A percentile compares a stretch with the other conserved stretches of the same genome.
These are phyloP conservation scores for Begonia fuchsioides DNA, from an alignment of 306 rosid species.

Conservation along the genomic window DNA sequence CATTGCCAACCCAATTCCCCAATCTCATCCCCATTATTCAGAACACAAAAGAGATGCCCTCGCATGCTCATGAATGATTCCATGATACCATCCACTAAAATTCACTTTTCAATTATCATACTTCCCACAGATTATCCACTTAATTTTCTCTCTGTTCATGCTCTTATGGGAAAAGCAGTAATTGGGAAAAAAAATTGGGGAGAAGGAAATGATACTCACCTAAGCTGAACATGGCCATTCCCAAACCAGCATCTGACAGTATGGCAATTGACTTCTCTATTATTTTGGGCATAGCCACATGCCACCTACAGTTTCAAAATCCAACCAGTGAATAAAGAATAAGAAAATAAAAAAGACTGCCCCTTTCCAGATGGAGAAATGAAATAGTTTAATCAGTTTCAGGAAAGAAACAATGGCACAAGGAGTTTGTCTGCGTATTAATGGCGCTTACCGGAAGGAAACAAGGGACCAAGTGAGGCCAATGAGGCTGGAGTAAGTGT, in stretches of 20 bases:
- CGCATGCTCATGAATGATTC: neutral
- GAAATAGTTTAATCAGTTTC: neutral
- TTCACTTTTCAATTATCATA: too few relatives aligned
- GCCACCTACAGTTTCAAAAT: conserved; percentile 41
- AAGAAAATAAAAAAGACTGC: conserved; percentile 6
- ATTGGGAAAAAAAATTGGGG: neutral
- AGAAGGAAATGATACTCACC: conserved; percentile 30
- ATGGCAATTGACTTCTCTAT: conserved; percentile 73
- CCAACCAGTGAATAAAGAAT: conserved; percentile 1
- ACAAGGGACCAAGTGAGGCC: conserved; percentile 87
- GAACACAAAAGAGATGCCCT: neutral
- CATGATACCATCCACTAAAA: too few relatives aligned
- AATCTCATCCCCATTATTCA: conserved; percentile 1
- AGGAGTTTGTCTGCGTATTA: neutral
- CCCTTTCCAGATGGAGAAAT: neutral
- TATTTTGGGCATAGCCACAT: conserved; percentile 76
- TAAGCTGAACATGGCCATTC: conserved; percentile 99
- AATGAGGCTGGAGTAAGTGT: conserved; percentile 91
- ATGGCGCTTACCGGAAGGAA: conserved; percentile 45
- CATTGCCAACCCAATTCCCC: conserved; percentile 7
- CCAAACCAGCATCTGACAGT: conserved; percentile 95
- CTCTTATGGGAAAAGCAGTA: too few relatives aligned
- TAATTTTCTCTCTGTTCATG: too few relatives aligned
- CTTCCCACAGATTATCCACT: too few relatives aligned
- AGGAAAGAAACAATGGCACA: neutral